phyloP scores from a whole-genome alignment of 163 green algal genomes.

The Scenedesmus sp. region DNA sequence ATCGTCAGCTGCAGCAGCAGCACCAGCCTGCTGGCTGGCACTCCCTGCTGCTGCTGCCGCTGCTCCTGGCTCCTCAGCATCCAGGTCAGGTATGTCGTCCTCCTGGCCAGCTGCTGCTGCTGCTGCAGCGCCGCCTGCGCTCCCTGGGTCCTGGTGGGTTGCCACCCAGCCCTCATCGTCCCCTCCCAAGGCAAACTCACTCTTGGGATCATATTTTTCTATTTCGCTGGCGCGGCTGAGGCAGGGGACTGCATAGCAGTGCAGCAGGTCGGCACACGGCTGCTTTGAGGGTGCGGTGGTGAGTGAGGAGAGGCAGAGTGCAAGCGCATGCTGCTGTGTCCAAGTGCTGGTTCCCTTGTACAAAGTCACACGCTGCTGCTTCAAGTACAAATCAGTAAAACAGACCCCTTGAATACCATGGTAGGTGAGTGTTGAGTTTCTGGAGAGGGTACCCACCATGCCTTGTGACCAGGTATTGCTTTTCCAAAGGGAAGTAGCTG shows the following conservation, averaged over 20 bases:
- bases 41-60: constrained; percentile 14
- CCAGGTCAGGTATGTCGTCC: constrained; percentile 40
- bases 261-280: neutral
- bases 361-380: neutral
- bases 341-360: neutral
- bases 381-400: neutral
- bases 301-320: neutral
- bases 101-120: constrained; percentile 32
- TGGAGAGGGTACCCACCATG: constrained; percentile 73
- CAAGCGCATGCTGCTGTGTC: neutral
- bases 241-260: constrained; percentile 81
- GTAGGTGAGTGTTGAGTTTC: neutral
- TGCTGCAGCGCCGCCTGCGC: constrained; percentile 9
- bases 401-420: neutral
- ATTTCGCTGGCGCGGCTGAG: constrained; percentile 78
- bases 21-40: neutral
- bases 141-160: constrained; percentile 62
- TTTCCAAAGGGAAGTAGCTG: constrained; percentile 84
- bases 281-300: neutral
- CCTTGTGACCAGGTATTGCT: constrained; percentile 93
- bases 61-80: constrained; percentile 45
- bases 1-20: constrained; percentile 51
- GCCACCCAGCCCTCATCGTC: constrained; percentile 86
- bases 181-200: constrained; percentile 75
- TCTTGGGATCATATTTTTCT: constrained; percentile 70